Evolutionary conservation across 805 yeast species (phyloP).

Genomic region (Lipomyces chichibuensis): DNA sequence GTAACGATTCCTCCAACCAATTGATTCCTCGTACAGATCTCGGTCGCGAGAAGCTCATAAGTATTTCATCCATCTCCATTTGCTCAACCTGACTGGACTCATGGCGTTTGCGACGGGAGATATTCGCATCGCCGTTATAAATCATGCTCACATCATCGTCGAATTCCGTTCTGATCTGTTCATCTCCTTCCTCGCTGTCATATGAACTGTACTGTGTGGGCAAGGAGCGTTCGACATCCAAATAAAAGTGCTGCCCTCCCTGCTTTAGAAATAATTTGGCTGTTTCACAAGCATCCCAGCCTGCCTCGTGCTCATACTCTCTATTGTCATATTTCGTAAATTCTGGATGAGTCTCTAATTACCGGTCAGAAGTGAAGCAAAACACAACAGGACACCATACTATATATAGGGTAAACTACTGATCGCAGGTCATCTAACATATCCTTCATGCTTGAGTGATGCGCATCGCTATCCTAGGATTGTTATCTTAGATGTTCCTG

Average conservation of each 20-base stretch:
- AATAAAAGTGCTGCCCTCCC: background rate
- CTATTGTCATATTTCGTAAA: slow-evolving; percentile 7
- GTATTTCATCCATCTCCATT: background rate
- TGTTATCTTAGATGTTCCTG: background rate
- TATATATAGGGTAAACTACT: background rate
- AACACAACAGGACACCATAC: background rate
- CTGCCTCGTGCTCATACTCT: slow-evolving; percentile 3
- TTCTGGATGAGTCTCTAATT: background rate
- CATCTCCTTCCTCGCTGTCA: background rate
- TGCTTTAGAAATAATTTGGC: slow-evolving; percentile 2
- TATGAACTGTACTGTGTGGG: background rate
- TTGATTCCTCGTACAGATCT: background rate
- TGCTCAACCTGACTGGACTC: background rate
- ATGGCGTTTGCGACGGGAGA: background rate
- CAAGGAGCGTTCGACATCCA: background rate
- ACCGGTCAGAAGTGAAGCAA: background rate
- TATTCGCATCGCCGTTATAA: background rate
- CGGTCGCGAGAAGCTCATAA: background rate
- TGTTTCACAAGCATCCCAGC: slow-evolving; percentile 8
- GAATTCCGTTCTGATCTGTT: background rate
- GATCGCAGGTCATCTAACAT: background rate
- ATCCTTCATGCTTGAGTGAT: background rate
- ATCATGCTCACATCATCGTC: background rate
- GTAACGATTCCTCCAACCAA: background rate
- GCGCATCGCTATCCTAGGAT: background rate